Evolutionary conservation across 495 filamentous ascomycete species (phyloP).

Genomic region (Trichoderma reesei): DNA sequence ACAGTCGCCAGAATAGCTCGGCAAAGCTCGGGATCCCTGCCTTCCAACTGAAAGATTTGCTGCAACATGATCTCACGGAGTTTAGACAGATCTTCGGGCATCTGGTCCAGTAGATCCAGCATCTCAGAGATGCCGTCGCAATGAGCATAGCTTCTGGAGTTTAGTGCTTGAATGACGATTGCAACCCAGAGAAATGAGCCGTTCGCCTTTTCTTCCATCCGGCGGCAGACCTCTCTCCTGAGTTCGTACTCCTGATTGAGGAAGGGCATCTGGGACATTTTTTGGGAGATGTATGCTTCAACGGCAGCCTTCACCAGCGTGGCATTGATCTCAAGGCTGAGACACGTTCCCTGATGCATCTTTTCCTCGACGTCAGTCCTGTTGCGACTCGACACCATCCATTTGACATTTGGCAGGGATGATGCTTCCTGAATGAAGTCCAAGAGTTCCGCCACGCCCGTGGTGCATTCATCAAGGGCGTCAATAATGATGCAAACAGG

Average conservation of each 20-base stretch:
- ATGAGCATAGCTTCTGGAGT: too few relatives aligned
- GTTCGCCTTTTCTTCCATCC: slow-evolving; percentile 16
- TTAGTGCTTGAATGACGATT: slow-evolving; percentile 15
- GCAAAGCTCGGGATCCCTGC: too few relatives aligned
- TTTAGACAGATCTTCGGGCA: too few relatives aligned
- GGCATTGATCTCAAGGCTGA: background rate
- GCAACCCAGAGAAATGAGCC: slow-evolving; percentile 25
- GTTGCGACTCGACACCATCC: too few relatives aligned
- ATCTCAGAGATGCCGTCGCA: too few relatives aligned
- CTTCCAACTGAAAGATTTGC: too few relatives aligned
- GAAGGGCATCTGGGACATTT: background rate
- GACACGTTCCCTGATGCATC: too few relatives aligned
- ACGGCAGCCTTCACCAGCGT: background rate
- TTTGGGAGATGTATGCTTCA: background rate
- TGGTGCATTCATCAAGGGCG: slow-evolving; percentile 36
- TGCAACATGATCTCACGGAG: too few relatives aligned
- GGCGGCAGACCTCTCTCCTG: slow-evolving; percentile 11
- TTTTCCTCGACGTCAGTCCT: too few relatives aligned
- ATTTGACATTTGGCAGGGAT: too few relatives aligned
- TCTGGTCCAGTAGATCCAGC: too few relatives aligned
- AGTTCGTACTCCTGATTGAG: background rate
- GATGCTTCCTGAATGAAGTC: background rate
- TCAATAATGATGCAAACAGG: slow-evolving; percentile 22
- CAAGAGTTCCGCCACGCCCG: background rate
- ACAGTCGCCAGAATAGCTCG: too few relatives aligned